These are phyloP conservation scores for Papiliotrema terrestris DNA, from an alignment of 1,284 basidiomycete species.

Conservation along the genomic window DNA sequence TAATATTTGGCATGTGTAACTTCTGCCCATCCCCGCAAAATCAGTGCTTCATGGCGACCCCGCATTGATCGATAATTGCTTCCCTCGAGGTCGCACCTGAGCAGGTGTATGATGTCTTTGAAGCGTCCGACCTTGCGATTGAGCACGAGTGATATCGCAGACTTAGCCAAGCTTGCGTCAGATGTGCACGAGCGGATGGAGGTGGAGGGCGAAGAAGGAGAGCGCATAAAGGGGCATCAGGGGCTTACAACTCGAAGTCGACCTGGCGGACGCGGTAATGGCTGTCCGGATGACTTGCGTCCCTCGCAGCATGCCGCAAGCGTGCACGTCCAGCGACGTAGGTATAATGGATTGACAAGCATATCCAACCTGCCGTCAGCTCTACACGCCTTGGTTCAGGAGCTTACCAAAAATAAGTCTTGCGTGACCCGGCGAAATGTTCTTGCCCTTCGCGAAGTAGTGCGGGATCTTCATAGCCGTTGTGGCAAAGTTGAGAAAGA, in stretches of 20 bases:
- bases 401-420: slow-evolving; percentile 58
- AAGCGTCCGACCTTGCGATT: slow-evolving; percentile 50
- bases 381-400: neutral
- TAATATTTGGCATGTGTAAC: slow-evolving; percentile 27
- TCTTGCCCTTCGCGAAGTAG: slow-evolving; percentile 58
- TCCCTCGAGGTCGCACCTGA: slow-evolving; percentile 15
- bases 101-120: slow-evolving; percentile 17
- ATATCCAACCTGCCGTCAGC: slow-evolving; percentile 22
- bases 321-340: slow-evolving; percentile 39
- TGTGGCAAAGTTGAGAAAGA: slow-evolving; percentile 82
- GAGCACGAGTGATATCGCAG: slow-evolving; percentile 68
- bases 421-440: slow-evolving; percentile 49
- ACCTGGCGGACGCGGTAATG: slow-evolving; percentile 53
- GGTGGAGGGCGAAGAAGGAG: no score
- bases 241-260: slow-evolving; percentile 63
- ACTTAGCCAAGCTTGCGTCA: slow-evolving; percentile 66
- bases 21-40: slow-evolving; percentile 18
- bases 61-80: slow-evolving; percentile 4
- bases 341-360: slow-evolving; percentile 33
- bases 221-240: no score
- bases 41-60: neutral
- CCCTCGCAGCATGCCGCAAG: slow-evolving; percentile 29
- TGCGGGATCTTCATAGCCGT: slow-evolving; percentile 83
- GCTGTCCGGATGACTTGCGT: slow-evolving; percentile 4
- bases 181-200: neutral